Evolutionary conservation across 257 asterid genomes (phyloP).

Genomic region (Nicotiana obtusifolia): DNA sequence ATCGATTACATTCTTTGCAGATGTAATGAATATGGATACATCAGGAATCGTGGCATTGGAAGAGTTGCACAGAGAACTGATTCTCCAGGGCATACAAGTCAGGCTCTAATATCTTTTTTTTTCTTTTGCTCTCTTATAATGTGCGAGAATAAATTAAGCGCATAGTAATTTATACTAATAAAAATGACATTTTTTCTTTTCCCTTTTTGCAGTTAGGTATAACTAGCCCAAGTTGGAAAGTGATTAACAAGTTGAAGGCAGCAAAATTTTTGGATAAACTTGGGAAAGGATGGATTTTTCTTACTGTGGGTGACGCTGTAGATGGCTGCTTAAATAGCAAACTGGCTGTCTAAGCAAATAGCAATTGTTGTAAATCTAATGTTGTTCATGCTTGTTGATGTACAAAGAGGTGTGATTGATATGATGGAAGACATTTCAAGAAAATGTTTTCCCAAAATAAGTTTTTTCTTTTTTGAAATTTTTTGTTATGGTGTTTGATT

Average conservation of each 20-base stretch:
- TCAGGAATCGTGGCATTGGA: conserved; percentile 63
- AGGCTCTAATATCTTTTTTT: neutral
- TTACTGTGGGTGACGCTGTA: conserved; percentile 61
- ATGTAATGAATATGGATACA: conserved; percentile 64
- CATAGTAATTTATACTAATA: too few relatives aligned
- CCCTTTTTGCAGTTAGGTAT: conserved; percentile 39
- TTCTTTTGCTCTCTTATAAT: neutral
- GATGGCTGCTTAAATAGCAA: conserved; percentile 42
- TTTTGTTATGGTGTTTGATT: too few relatives aligned
- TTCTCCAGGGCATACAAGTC: conserved; percentile 46
- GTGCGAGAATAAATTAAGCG: neutral
- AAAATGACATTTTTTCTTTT: neutral
- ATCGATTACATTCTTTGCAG: conserved; percentile 23
- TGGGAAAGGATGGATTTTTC: conserved; percentile 45
- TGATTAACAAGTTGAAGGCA: conserved; percentile 50
- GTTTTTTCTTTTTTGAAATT: too few relatives aligned
- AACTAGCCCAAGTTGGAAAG: conserved; percentile 76
- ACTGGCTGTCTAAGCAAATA: neutral
- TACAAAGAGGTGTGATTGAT: too few relatives aligned
- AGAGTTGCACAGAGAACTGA: conserved; percentile 47
- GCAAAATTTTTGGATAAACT: conserved; percentile 49
- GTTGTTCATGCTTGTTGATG: too few relatives aligned
- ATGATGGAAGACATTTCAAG: too few relatives aligned
- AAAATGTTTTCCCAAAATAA: too few relatives aligned
- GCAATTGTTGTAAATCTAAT: neutral